Base-by-base conservation (phyloP, 805 yeast species). In the Saccharomycopsis sp. region DNA sequence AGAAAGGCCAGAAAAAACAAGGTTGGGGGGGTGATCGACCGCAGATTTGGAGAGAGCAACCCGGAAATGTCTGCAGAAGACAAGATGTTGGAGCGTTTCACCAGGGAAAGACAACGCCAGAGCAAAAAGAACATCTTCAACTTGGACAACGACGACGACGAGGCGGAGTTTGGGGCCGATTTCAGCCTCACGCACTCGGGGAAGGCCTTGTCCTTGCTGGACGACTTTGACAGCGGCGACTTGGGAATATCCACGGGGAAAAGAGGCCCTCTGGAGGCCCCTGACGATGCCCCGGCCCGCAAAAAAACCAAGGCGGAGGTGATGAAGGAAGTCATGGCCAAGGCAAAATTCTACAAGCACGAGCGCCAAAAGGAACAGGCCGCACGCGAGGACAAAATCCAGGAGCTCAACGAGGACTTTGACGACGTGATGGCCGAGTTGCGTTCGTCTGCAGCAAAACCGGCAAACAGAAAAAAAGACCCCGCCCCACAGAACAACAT, bases 71-170 rank as follows among this genome's bases (percentile, higher is more conserved):
- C 86, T n/a, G 84, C 84, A 12, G 98, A 94, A 71, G 97, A 94
- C 64, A 89, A 87, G 70, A 91, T 91, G 97, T 80, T 94, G 72
- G 97, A 87, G 68, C 84, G 99, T 74, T 94, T 90, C 75, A 89
- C 97, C 2, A 82, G 85, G 57, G 98, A 92, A 74, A 79, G 88
- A 68, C 95, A 90, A 69, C 66, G 78, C 16, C 79, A 79, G 59
- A 69, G 79, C 1, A 84, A 79, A 64, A 74, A 77, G 48, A 80
- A 83, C 34, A 66, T 88, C 61, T 92, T 82, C 65, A 86, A 88
- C 67, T 80, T 91, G 54, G 92, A 89, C 29, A 94, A 87, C 63
- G 84, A 80, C 55, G 82, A 79, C 21, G 82, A 75, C 34, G 75
- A 71, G n/a, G 77, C 72, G 3, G 69, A 68, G 53, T 74, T 69